A percentile compares a stretch with the other conserved stretches of the same genome.
phyloP scores from a whole-genome alignment of 306 rosid species.

The Cyclanthera cordifolia region DNA sequence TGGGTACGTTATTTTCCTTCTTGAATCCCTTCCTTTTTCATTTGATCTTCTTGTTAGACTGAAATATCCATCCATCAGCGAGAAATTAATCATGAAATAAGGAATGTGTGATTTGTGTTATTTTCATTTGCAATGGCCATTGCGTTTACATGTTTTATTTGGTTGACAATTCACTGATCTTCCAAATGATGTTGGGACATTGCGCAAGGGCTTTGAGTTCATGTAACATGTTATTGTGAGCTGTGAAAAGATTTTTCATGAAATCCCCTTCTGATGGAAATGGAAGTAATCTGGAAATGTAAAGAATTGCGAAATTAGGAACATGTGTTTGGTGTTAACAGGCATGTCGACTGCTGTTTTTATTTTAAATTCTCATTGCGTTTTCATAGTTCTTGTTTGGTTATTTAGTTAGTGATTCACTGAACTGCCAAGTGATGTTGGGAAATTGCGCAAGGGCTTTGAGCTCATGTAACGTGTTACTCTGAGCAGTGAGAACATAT shows the following conservation, averaged over 20 bases:
- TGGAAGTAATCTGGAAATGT: neutral
- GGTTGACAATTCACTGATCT: neutral
- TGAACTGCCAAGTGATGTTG: slow-evolving; percentile 33
- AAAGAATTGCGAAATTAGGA: neutral
- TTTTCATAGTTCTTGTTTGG: neutral
- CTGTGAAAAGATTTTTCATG: slow-evolving; percentile 25
- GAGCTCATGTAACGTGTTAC: slow-evolving; percentile 22
- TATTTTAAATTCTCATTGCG: neutral
- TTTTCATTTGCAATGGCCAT: neutral
- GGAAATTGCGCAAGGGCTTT: slow-evolving; percentile 51
- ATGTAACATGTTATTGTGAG: slow-evolving; percentile 17
- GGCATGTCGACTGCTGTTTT: neutral
- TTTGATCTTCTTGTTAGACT: too few species aligned
- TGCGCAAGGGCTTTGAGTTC: slow-evolving; percentile 53
- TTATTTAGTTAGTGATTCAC: neutral
- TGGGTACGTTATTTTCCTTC: neutral
- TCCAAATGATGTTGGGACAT: slow-evolving; percentile 41
- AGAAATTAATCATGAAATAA: neutral
- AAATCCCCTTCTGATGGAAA: slow-evolving; percentile 42
- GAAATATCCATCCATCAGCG: neutral
- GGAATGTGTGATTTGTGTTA: neutral
- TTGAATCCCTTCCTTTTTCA: too few species aligned
- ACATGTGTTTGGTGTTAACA: neutral
- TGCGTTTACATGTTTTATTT: neutral
- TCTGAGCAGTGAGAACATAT: slow-evolving; percentile 30